phyloP scores from a whole-genome alignment of 768 basidiomycete species.

The Botryobasidium botryosum region DNA sequence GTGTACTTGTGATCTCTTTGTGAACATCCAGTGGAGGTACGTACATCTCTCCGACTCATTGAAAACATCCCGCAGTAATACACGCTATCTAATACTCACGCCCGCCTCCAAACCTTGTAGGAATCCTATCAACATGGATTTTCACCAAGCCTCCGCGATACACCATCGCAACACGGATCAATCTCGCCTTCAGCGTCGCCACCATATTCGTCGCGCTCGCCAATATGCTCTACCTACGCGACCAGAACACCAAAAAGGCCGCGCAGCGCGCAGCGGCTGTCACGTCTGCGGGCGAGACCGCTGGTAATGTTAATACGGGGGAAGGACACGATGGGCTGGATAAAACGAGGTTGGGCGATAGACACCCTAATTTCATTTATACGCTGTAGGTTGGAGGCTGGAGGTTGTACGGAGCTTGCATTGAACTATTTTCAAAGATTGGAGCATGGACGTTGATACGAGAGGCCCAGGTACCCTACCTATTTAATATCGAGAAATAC shows the following conservation, averaged over 20 bases:
- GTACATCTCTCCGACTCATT: too few species aligned
- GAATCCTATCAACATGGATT: conserved; percentile 5
- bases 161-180: not conserved
- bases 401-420: too few species aligned
- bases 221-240: conserved; percentile 2
- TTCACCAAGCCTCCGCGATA: conserved; percentile 5
- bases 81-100: too few species aligned
- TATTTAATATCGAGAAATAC: too few species aligned
- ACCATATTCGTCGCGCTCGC: not conserved
- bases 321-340: not conserved
- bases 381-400: conserved; percentile 3
- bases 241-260: not conserved
- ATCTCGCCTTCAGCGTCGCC: conserved; percentile 4
- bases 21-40: not conserved
- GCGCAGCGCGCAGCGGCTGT: not conserved
- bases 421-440: too few species aligned
- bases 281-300: not conserved
- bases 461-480: too few species aligned
- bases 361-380: conserved; percentile 1
- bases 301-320: too few species aligned
- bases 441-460: too few species aligned
- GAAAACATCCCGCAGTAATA: too few species aligned
- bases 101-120: not conserved
- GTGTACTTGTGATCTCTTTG: not conserved
- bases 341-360: not conserved